phyloP scores from a whole-genome alignment of 2,329 filamentous ascomycete species.

The Fusarium pseudograminearum region DNA sequence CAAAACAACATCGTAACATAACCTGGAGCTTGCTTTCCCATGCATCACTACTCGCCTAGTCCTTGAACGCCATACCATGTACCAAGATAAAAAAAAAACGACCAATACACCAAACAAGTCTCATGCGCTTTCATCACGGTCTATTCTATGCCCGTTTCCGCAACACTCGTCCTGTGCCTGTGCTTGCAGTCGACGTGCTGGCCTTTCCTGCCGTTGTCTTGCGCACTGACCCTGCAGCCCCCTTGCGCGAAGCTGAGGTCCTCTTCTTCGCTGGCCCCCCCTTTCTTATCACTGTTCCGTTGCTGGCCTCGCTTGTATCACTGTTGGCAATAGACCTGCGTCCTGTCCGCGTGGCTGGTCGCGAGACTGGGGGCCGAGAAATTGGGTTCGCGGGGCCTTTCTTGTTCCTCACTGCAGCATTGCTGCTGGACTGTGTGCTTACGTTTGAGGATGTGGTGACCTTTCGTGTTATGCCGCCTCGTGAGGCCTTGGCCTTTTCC shows the following conservation, averaged over 20 bases:
- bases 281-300: slow-evolving; percentile 73
- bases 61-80: slow-evolving; percentile 40
- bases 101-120: slow-evolving; percentile 3
- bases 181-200: slow-evolving; percentile 53
- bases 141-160: slow-evolving; percentile 62
- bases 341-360: slow-evolving; percentile 60
- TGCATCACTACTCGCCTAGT: slow-evolving; percentile 24
- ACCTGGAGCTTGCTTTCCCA: slow-evolving; percentile 26
- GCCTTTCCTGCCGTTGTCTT: slow-evolving; percentile 52
- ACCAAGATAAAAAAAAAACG: slow-evolving; percentile 17
- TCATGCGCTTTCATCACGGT: slow-evolving; percentile 19
- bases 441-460: slow-evolving; percentile 59
- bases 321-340: slow-evolving; percentile 70
- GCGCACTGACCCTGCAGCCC: slow-evolving; percentile 61
- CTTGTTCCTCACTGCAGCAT: slow-evolving; percentile 51
- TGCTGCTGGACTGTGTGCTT: slow-evolving; percentile 57
- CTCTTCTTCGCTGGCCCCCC: slow-evolving; percentile 62
- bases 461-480: slow-evolving; percentile 62
- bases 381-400: slow-evolving; percentile 54
- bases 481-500: slow-evolving; percentile 69
- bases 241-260: slow-evolving; percentile 66
- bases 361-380: slow-evolving; percentile 52
- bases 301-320: slow-evolving; percentile 73
- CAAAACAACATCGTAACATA: slow-evolving; percentile 24
- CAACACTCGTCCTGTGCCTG: slow-evolving; percentile 65